Conservation (phyloP, 805 yeast genomes). For the Cyberlindnera americana region DNA sequence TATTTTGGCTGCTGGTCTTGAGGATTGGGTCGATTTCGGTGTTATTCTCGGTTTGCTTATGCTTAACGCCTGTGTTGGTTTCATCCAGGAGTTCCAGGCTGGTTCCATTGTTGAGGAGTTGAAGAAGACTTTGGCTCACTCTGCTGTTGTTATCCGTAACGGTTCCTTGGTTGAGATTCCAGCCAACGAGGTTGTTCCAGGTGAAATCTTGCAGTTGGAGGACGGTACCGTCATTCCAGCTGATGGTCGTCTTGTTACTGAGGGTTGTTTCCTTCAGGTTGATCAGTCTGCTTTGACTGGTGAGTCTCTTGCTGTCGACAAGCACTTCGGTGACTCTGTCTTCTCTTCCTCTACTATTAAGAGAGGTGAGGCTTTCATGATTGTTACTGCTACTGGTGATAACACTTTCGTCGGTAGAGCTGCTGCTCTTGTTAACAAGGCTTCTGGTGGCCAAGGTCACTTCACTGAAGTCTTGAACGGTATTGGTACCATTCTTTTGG, state of each 20-base stretch:
- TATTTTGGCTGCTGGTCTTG: constrained; percentile 89
- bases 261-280: constrained; percentile 81
- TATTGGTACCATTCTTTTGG: constrained; percentile 90
- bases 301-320: constrained; percentile 95
- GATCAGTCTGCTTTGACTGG: constrained; percentile 98
- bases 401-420: constrained; percentile 96
- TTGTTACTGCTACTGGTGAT: constrained; percentile 95
- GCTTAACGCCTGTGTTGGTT: constrained; percentile 92
- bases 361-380: constrained; percentile 93
- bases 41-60: constrained; percentile 84
- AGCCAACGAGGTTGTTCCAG: constrained; percentile 88
- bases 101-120: constrained; percentile 96
- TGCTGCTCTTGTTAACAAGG: constrained; percentile 93
- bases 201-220: constrained; percentile 89
- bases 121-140: constrained; percentile 90
- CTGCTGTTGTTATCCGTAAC: constrained; percentile 83
- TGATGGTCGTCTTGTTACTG: constrained; percentile 86
- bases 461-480: constrained; percentile 97
- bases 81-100: constrained; percentile 96
- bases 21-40: constrained; percentile 99
- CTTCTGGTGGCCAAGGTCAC: constrained; percentile 91
- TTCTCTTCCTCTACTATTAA: constrained; percentile 93
- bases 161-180: constrained; percentile 72
- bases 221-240: constrained; percentile 93
- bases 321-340: constrained; percentile 79